These are phyloP conservation scores for Scolecobasidium constrictum DNA, from an alignment of 2,329 filamentous ascomycete species.

Conservation along the genomic window DNA sequence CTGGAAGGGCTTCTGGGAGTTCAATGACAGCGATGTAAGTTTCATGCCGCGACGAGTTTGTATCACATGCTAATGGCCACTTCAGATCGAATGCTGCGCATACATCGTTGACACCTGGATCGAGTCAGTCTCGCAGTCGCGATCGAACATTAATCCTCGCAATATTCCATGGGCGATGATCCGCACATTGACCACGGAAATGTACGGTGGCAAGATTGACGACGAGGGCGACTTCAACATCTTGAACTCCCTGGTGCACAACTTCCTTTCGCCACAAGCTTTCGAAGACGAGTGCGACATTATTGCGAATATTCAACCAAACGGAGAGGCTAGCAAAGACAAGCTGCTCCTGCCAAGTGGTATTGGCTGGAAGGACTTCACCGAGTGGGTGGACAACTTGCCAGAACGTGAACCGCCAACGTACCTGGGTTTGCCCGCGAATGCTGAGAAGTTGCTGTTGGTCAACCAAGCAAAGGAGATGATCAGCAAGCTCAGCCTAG, in stretches of 20 bases:
- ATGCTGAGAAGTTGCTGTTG: constrained; percentile 90
- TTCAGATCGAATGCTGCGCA: constrained; percentile 87
- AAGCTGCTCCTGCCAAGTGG: constrained; percentile 66
- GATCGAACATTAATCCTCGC: constrained; percentile 84
- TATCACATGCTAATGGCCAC: constrained; percentile 19
- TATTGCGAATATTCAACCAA: constrained; percentile 48
- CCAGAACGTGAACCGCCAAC: constrained; percentile 94
- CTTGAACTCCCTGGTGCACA: constrained; percentile 61
- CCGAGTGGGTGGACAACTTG: constrained; percentile 79
- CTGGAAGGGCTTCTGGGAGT: constrained; percentile 99
- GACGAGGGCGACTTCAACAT: constrained; percentile 72
- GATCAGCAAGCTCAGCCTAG: constrained; percentile 72
- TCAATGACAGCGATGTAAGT: constrained; percentile 97
- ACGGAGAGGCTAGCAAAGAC: constrained; percentile 36
- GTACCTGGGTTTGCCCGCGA: constrained; percentile 84
- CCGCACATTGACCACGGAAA: constrained; percentile 79
- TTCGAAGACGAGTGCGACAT: constrained; percentile 91
- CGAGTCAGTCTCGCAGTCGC: constrained; percentile 67
- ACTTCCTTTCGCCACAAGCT: constrained; percentile 73
- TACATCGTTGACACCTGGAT: constrained; percentile 96
- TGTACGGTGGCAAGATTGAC: constrained; percentile 96
- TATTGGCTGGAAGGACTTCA: constrained; percentile 77
- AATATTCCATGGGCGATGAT: constrained; percentile 98
- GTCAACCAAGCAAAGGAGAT: constrained; percentile 79
- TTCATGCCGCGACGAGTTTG: constrained; percentile 10